A percentile compares a stretch with the other conserved stretches of the same genome.
phyloP scores from a whole-genome alignment of 306 rosid species.

The Canavalia ensiformis region DNA sequence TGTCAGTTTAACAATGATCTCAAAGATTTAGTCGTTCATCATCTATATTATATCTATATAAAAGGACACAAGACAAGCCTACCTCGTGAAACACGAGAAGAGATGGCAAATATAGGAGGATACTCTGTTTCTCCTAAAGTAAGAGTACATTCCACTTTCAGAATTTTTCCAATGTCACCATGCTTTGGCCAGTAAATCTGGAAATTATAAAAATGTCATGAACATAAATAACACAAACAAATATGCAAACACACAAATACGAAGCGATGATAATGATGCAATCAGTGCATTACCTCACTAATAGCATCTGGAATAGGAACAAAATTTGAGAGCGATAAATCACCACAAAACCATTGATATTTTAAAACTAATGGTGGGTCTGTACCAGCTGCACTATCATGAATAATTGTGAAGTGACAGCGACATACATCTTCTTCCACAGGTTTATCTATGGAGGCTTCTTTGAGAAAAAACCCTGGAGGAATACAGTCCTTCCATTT shows the following conservation, averaged over 20 bases:
- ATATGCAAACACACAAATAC: slow-evolving; percentile 22
- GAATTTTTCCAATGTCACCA: slow-evolving; percentile 73
- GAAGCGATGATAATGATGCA: slow-evolving; percentile 38
- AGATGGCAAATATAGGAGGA: slow-evolving; percentile 86
- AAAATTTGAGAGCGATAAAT: slow-evolving; percentile 74
- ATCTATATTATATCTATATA: not conserved
- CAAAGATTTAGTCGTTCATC: slow-evolving; percentile 35
- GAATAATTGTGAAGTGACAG: slow-evolving; percentile 78
- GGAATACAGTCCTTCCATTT: slow-evolving; percentile 91
- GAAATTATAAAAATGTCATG: slow-evolving; percentile 41
- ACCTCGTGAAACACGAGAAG: slow-evolving; percentile 86
- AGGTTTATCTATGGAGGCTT: slow-evolving; percentile 84
- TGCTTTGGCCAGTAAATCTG: slow-evolving; percentile 97
- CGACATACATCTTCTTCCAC: slow-evolving; percentile 90
- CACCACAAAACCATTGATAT: slow-evolving; percentile 96
- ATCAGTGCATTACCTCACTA: slow-evolving; percentile 66
- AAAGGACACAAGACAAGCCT: slow-evolving; percentile 41
- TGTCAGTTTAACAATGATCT: slow-evolving; percentile 12
- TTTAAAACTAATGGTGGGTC: slow-evolving; percentile 67
- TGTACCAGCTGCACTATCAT: slow-evolving; percentile 57
- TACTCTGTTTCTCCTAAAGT: slow-evolving; percentile 73
- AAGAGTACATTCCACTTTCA: slow-evolving; percentile 91
- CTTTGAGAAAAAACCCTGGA: slow-evolving; percentile 72
- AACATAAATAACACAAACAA: slow-evolving; percentile 7
- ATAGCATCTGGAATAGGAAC: slow-evolving; percentile 78